Evolutionary conservation across 768 basidiomycete species (phyloP), one percentile per base, ranked within the genome.

Genomic region (Sporobolomyces phaffii): DNA sequence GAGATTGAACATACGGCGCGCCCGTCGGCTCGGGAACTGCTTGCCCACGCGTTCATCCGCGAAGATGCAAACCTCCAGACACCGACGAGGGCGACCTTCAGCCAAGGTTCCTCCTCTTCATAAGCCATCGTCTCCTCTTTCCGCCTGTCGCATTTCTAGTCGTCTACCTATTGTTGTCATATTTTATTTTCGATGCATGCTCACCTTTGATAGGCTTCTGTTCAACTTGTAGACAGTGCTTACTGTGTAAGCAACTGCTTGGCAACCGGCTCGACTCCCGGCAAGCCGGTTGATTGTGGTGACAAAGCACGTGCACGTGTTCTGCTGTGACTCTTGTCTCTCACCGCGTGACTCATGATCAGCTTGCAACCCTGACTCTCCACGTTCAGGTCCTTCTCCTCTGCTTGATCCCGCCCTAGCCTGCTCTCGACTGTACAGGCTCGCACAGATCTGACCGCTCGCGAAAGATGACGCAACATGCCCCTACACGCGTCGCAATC

Each of bases 1-100:
- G 75, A 78, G 64, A 76, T 80, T 63, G 79, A 81, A 63, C 76
- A 80, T 62, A 71, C 73, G 29, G 73, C 73, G 28, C 76, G 80
- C 38, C 80, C 80, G 0, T 72, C 77, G 0, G 80, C 80, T 5
- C 45, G 54, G 2, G 76, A 77, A 43, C 68, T 80, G 33, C 76
- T 80, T 13, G 71, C 70, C 22, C 77, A 79, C 58, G 62, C 76
- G 1, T 81, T 80, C 73, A 76, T 79, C 36, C 70, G 57, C 8
- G 70, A 65, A 4, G 52, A 41, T 8, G 51, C 50, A 22, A 62
- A 28, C n/a, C 56, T 68, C 59, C 70, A 72, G 45, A 72, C 70
- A 20, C 70, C 70, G 31, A 72, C 70, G 24, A 26, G 70, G 17
- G 70, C 65, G 24, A 72, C 70, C 18, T 72, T 72, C 63, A 53